Percentiles rank a stretch among this genome's conserved stretches.
Evolutionary conservation across 2,329 filamentous ascomycete species (phyloP).

Genomic region (Penicillium glabrum): DNA sequence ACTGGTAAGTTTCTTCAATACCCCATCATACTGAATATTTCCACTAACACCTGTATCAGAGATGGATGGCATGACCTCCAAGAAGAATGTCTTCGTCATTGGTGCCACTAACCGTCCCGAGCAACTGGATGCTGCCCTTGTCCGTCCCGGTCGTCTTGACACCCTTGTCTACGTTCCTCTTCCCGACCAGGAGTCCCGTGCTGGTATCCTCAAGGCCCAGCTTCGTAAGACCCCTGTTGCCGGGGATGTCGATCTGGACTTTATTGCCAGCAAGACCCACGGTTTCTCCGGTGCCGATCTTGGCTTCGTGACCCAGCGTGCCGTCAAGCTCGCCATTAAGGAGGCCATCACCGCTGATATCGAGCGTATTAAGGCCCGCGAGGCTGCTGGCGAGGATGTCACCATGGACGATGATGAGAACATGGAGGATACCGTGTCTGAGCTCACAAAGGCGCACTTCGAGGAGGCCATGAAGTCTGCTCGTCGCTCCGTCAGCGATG

Average conservation of each 20-base stretch:
- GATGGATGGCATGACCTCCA: conserved; percentile 99
- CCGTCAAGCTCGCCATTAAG: conserved; percentile 99
- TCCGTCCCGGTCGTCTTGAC: conserved; percentile 97
- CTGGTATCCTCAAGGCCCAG: conserved; percentile 88
- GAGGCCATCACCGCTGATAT: conserved; percentile 88
- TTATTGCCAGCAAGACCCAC: conserved; percentile 95
- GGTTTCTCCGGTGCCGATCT: conserved; percentile 99
- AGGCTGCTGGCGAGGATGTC: conserved; percentile 72
- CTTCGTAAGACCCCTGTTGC: conserved; percentile 97
- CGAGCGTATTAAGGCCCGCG: conserved; percentile 83
- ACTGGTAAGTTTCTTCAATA: conserved; percentile 65
- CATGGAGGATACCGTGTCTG: conserved; percentile 80
- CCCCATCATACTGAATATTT: background rate
- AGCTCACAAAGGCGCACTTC: conserved; percentile 94
- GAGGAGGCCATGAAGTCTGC: conserved; percentile 98
- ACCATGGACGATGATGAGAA: conserved; percentile 74
- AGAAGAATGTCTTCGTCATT: conserved; percentile 99
- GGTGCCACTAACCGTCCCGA: conserved; percentile 98
- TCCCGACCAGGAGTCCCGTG: conserved; percentile 86
- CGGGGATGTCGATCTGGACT: conserved; percentile 80
- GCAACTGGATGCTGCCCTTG: conserved; percentile 96
- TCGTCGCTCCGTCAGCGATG: conserved; percentile 89
- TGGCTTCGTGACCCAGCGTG: conserved; percentile 97
- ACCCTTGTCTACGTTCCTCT: conserved; percentile 98
- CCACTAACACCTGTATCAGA: conserved; percentile 58